These are phyloP conservation scores for Mortierella sp. DNA, from an alignment of 371 early-diverging fungal genomes.

Conservation along the genomic window DNA sequence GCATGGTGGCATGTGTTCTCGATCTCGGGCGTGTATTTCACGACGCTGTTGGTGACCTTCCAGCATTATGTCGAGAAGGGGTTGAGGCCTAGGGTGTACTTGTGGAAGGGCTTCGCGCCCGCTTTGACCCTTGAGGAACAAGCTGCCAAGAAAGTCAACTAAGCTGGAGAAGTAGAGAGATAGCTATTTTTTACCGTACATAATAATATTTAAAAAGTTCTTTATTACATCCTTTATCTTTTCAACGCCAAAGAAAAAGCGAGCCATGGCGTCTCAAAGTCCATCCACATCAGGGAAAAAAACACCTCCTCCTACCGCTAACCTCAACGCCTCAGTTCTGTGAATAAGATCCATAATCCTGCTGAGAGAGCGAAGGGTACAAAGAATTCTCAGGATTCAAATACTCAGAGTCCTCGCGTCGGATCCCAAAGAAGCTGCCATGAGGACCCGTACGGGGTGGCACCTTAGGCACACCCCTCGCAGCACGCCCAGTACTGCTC, in stretches of 20 bases:
- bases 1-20: conserved; percentile 57
- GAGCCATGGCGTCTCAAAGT: neutral
- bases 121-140: conserved; percentile 32
- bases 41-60: conserved; percentile 42
- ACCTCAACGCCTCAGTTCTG: conserved; percentile 7
- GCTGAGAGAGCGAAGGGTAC: conserved; percentile 50
- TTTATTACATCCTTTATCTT: neutral
- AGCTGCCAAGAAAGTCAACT: conserved; percentile 19
- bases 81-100: conserved; percentile 33
- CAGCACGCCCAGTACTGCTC: neutral
- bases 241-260: neutral
- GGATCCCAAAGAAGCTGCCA: conserved; percentile 56
- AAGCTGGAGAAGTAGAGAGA: neutral
- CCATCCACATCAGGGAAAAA: neutral
- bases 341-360: conserved; percentile 17
- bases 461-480: conserved; percentile 27
- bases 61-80: conserved; percentile 53
- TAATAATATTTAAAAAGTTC: neutral
- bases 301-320: neutral
- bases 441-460: conserved; percentile 44
- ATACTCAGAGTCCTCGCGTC: conserved; percentile 54
- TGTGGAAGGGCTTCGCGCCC: conserved; percentile 48
- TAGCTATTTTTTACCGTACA: neutral
- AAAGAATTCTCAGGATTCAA: conserved; percentile 48
- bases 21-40: conserved; percentile 44